Evolutionary conservation across 2,329 filamentous ascomycete genomes (phyloP).

Genomic region (Arthrobotrys musiformis): DNA sequence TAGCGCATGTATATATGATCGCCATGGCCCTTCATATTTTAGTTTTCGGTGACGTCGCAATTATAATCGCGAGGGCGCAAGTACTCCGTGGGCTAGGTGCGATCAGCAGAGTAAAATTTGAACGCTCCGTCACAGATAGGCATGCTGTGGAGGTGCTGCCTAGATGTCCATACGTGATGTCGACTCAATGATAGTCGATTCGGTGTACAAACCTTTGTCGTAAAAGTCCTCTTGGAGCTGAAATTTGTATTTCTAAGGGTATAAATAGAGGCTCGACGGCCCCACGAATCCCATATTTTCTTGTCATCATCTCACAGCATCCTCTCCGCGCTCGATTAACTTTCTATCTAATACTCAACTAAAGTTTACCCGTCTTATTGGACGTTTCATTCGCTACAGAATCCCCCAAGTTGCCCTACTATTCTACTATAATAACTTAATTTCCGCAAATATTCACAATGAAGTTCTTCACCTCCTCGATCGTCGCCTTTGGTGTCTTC

Average conservation of each 20-base stretch:
- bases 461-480: slow-evolving; percentile 52
- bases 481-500: slow-evolving; percentile 39
- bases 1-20: no score
- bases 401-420: not conserved
- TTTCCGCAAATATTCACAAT: slow-evolving; percentile 17
- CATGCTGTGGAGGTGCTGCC: not conserved
- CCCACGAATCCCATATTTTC: not conserved
- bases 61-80: not conserved
- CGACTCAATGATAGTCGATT: no score
- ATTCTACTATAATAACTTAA: not conserved
- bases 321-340: no score
- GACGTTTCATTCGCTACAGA: slow-evolving; percentile 22
- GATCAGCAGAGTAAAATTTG: slow-evolving; percentile 31
- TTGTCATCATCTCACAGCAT: slow-evolving; percentile 11
- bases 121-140: not conserved
- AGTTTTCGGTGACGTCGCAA: slow-evolving; percentile 13
- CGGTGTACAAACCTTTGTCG: no score
- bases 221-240: no score
- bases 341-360: not conserved
- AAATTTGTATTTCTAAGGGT: not conserved
- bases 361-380: not conserved
- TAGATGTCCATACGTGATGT: not conserved
- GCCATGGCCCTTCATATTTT: slow-evolving; percentile 2
- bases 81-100: slow-evolving; percentile 10
- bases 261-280: slow-evolving; percentile 22